These are phyloP conservation scores for Phytophthora fragariae DNA, from an alignment of 352 stramenopile genomes.

Conservation along the genomic window DNA sequence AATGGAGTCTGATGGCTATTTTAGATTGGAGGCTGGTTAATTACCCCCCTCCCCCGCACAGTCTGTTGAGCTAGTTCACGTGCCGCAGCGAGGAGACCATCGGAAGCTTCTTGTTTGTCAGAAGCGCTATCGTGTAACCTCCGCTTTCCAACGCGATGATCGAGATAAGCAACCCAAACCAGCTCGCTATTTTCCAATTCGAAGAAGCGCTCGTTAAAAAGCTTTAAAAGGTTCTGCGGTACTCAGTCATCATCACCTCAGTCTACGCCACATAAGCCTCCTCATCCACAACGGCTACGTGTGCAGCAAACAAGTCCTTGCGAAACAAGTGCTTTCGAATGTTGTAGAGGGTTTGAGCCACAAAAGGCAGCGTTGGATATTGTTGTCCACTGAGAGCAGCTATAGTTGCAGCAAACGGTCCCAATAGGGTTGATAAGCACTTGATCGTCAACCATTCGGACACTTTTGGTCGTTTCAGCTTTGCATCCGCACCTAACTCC, in stretches of 20 bases:
- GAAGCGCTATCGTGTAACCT: not conserved
- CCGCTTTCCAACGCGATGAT: not conserved
- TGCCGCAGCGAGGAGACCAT: not conserved
- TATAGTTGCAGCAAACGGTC: not conserved
- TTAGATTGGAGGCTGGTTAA: not conserved
- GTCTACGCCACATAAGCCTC: not conserved
- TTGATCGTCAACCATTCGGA: not conserved
- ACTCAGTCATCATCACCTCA: not conserved
- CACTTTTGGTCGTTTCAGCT: not conserved
- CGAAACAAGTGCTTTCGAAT: not conserved
- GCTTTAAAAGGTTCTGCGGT: not conserved
- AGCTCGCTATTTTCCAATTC: not conserved
- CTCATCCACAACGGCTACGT: not conserved
- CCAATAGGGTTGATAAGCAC: not conserved
- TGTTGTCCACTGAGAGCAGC: not conserved
- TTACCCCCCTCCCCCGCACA: not conserved
- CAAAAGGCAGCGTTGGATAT: not conserved
- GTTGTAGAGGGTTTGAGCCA: not conserved
- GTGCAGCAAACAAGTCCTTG: not conserved
- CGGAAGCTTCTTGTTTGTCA: not conserved
- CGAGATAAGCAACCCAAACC: not conserved
- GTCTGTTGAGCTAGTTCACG: not conserved
- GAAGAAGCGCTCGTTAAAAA: not conserved
- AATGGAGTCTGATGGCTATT: not conserved
- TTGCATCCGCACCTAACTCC: not conserved